phyloP scores from a whole-genome alignment of 192 early-diverging fungal species.

The Backusella sp. region DNA sequence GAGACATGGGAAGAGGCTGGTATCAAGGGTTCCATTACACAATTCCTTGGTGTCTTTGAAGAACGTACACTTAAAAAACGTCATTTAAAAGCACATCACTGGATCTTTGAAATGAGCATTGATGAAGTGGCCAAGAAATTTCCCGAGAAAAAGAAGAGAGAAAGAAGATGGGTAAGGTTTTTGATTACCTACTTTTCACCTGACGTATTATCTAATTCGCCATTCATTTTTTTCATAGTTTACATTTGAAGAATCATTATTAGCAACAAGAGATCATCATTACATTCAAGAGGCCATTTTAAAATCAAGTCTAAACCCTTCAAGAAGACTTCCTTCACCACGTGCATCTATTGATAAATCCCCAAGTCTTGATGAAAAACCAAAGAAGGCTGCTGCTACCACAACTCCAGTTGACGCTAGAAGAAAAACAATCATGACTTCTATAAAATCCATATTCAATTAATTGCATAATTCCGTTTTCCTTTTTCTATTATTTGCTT shows the following conservation, averaged over 20 bases:
- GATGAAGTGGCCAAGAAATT: constrained; percentile 48
- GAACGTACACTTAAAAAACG: constrained; percentile 41
- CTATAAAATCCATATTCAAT: background rate
- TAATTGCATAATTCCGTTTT: background rate
- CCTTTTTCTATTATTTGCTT: background rate
- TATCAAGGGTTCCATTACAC: constrained; percentile 46
- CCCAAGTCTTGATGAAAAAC: background rate
- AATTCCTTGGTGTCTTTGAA: constrained; percentile 48
- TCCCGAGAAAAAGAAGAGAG: constrained; percentile 50
- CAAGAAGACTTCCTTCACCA: constrained; percentile 6
- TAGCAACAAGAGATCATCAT: constrained; percentile 14
- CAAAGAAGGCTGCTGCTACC: background rate
- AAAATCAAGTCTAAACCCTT: constrained; percentile 24
- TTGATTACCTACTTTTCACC: background rate
- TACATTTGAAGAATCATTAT: constrained; percentile 27
- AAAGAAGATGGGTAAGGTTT: constrained; percentile 32
- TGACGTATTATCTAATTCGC: background rate
- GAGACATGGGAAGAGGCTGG: constrained; percentile 69
- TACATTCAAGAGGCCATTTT: constrained; percentile 27
- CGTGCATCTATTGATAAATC: constrained; percentile 1
- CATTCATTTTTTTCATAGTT: constrained; percentile 11
- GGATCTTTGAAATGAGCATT: constrained; percentile 59
- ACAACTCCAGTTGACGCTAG: background rate
- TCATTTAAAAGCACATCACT: constrained; percentile 38
- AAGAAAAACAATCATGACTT: background rate